Base-by-base conservation (phyloP, 805 yeast genomes). In the Sugiyamaella valdiviana region DNA sequence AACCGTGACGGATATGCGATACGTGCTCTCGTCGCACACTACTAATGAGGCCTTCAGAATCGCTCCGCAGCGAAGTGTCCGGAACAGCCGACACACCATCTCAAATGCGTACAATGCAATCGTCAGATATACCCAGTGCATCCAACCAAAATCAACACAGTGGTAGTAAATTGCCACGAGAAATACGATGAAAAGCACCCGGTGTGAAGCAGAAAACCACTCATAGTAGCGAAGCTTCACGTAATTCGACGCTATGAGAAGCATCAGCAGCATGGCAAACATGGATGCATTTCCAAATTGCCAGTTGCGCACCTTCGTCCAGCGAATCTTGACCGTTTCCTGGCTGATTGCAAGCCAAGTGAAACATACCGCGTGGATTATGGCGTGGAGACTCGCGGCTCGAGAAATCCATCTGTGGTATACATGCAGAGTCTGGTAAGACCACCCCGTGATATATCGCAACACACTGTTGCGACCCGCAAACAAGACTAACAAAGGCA, bases 381-480 rank as follows among this genome's bases (percentile, higher is more conserved):
- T 12, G 6, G 58, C 52, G 39, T 57, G 50, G n/a, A 58, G 19
- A 5, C 57, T 52, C 42, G 51, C 53, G 17, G 52, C 45, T 23
- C 65, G 49, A 6, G 64, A 60, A 5, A 57, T 48, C 67, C 68
- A 64, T 6, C 65, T 49, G 64, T 86, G 95, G 58, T 75, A 78
- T 23, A 72, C 65, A 56, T 79, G 71, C 65, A 85, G 84, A 1
- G 83, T 73, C 9, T 80, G 65, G 56, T 76, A 81, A 0, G 79
- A 64, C 69, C 84, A 72, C 1, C 89, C 87, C 1, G 89, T 76
- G 6, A 83, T 48, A 57, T 65, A 66, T 52, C 76, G 75, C 56
- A 85, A 67, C 16, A 85, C 78, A 60, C 83, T 85, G 61, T 85
- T 85, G 56, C 93, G 71, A 35, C 83, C 82, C 3, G 87, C 86